A percentile compares a stretch with the other conserved stretches of the same genome.
These are phyloP conservation scores for Cercospora janseana DNA, from an alignment of 2,329 filamentous ascomycete genomes.

Conservation along the genomic window DNA sequence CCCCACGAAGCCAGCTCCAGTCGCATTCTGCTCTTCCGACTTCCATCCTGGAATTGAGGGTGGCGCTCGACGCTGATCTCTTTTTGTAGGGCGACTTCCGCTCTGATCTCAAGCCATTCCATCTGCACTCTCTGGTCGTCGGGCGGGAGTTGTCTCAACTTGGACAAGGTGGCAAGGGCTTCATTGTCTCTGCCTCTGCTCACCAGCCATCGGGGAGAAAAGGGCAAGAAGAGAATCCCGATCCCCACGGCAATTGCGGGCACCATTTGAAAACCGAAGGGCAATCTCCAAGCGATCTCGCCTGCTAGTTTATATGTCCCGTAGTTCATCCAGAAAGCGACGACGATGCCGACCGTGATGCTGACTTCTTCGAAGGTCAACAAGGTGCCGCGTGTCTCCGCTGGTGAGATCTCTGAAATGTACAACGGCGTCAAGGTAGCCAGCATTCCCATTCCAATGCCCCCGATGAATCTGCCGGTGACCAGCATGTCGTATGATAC, in stretches of 20 bases:
- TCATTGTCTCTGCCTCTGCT: constrained; percentile 36
- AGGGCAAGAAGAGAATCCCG: constrained; percentile 38
- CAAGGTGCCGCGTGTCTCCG: constrained; percentile 42
- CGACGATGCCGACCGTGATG: constrained; percentile 50
- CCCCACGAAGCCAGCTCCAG: constrained; percentile 49
- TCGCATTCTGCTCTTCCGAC: constrained; percentile 36
- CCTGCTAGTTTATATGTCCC: constrained; percentile 50
- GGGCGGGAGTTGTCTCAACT: constrained; percentile 42
- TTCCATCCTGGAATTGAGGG: constrained; percentile 33
- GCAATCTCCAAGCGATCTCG: constrained; percentile 50
- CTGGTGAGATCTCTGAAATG: constrained; percentile 79
- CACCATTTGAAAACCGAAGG: constrained; percentile 49
- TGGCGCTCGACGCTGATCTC: constrained; percentile 42
- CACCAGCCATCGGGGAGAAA: constrained; percentile 39
- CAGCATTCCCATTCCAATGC: constrained; percentile 37
- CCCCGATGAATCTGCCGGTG: constrained; percentile 35
- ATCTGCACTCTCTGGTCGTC: constrained; percentile 52
- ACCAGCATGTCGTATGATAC: constrained; percentile 35
- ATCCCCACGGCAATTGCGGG: constrained; percentile 35
- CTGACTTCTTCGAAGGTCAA: constrained; percentile 51
- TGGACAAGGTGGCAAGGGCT: constrained; percentile 31
- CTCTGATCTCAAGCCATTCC: constrained; percentile 54
- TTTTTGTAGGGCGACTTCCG: constrained; percentile 55
- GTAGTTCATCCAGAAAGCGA: constrained; percentile 57
- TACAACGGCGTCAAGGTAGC: constrained; percentile 53